Base-by-base conservation (phyloP, 176 grass and related monocot species). In the Panicum miliaceum region DNA sequence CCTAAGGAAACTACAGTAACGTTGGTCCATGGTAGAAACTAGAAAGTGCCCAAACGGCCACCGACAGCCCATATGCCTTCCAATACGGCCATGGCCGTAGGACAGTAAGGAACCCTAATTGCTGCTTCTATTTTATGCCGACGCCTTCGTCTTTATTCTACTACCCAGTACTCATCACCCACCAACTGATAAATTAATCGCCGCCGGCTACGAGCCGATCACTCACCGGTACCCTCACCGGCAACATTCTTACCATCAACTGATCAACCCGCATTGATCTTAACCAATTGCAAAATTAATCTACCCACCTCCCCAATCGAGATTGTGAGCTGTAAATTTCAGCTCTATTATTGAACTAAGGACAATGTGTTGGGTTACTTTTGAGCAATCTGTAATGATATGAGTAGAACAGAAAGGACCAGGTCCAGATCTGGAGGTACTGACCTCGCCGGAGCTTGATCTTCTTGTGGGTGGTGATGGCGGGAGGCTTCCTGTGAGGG, bases 401-500 rank as follows among this genome's bases (percentile, higher is more conserved):
- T 11, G 29, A 53, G 64, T 3, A 54, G 54, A 77, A 65, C 23
- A 75, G 64, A 40, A 73, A 64, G 38, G 20, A 43, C 2, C 12
- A 61, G 25, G 88, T 81, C 76, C 57, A 90, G 88, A 90, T 90
- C 84, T 82, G 54, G 19, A 29, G 46, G 52, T 61, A 81, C 84
- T 93, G 83, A 97, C 95, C 95, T 97, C 92, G 88, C 61, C 92
- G 88, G 67, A 89, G 86, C 71, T 94, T 97, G 81, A 71, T 72
- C 45, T 89, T 90, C 32, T 90, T 90, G 6, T 63, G 82, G 40
- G 76, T 62, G 80, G 86, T 85, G 86, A 88, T 79, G 7, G 86
- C 59, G 3, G 91, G 84, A 4, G 92, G 81, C 78, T 91, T 97
- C 78, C 84, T 89, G 9, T 37, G 35, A 0, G 89, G 78, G 1